Percentiles rank a stretch among this genome's conserved stretches.
Evolutionary conservation across 2,329 filamentous ascomycete species (phyloP).

Genomic region (Colletotrichum gigasporum): DNA sequence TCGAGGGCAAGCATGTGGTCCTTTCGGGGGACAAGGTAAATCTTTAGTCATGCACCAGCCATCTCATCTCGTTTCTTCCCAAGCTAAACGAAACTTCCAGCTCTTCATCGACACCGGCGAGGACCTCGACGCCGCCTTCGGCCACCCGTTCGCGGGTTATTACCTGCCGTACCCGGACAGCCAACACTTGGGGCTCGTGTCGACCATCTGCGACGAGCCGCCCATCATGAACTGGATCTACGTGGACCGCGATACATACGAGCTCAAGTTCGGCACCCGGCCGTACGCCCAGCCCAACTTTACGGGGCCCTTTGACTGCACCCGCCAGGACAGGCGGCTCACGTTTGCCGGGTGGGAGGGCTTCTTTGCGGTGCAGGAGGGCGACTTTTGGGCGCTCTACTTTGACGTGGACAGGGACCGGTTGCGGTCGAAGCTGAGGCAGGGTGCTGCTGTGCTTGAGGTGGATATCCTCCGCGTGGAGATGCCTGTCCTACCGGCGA

Average conservation of each 20-base stretch:
- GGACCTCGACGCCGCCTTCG: slow-evolving; percentile 40
- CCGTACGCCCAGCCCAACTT: slow-evolving; percentile 52
- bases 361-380: slow-evolving; percentile 56
- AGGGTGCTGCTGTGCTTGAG: slow-evolving; percentile 61
- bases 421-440: slow-evolving; percentile 53
- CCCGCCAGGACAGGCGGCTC: slow-evolving; percentile 59
- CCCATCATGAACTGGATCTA: slow-evolving; percentile 62
- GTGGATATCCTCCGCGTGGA: slow-evolving; percentile 64
- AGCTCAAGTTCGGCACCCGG: slow-evolving; percentile 56
- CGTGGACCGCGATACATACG: slow-evolving; percentile 54
- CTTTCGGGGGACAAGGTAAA: slow-evolving; percentile 53
- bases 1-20: slow-evolving; percentile 55
- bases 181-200: slow-evolving; percentile 55
- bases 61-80: neutral
- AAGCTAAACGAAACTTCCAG: slow-evolving; percentile 32
- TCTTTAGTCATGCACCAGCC: neutral
- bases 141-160: slow-evolving; percentile 66
- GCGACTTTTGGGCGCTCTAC: slow-evolving; percentile 56
- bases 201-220: slow-evolving; percentile 58
- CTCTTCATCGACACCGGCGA: slow-evolving; percentile 57
- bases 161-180: slow-evolving; percentile 66
- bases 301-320: slow-evolving; percentile 61
- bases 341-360: slow-evolving; percentile 60
- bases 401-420: slow-evolving; percentile 58
- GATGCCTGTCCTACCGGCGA: slow-evolving; percentile 39